Evolutionary conservation across 2,329 filamentous ascomycete genomes (phyloP), one percentile per base, ranked within the genome.

Genomic region (Zymoseptoria brevis): DNA sequence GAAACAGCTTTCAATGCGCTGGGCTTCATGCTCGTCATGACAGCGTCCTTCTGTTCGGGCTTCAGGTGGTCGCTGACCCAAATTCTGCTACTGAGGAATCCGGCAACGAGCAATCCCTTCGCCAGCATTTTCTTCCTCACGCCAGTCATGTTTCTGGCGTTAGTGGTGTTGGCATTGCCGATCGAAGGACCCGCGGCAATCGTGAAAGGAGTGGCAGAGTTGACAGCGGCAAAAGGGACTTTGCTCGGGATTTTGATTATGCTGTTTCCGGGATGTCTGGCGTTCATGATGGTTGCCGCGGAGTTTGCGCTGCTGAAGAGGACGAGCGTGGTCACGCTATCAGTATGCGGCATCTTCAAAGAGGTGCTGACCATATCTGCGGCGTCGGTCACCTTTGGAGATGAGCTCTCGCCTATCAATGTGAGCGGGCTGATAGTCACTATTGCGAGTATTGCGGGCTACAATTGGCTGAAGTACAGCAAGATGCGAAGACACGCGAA

Each of bases 21-120:
- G 29, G 94, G 94, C 50, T 99, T 99, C 74, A 76, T 90, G 53
- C 87, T 99, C 64, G 89, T 97, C 76, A 97, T 99, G 74, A 86
- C 87, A 0, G 92, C 94, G 11, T 90, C 91, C 56, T 94, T 96
- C 76, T 96, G 96, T 72, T 96, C 91, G 1, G 94, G 94, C 57
- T 96, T 99, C 77, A 87, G 94, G 68, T 99, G 94, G 94, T 90
- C 85, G n/a, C 79, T 99, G n/a, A 97, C 94, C 0, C 94, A 99
- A 72, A 96, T 99, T 61, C 84, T 99, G 3, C 84, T 99, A 6
- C 84, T 97, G 26, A 88, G 92, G 67, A 96, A 96, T 74, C 91
- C 92, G 1, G 92, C 94, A 19, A 99, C 94, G 0, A 90, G 89
- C 51, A 99, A 99, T 70, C 94, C 94, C 0, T 97, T 99, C 74